These are phyloP conservation scores for Boletus rufocinnamomeus DNA, from an alignment of 768 basidiomycete genomes.

Conservation along the genomic window DNA sequence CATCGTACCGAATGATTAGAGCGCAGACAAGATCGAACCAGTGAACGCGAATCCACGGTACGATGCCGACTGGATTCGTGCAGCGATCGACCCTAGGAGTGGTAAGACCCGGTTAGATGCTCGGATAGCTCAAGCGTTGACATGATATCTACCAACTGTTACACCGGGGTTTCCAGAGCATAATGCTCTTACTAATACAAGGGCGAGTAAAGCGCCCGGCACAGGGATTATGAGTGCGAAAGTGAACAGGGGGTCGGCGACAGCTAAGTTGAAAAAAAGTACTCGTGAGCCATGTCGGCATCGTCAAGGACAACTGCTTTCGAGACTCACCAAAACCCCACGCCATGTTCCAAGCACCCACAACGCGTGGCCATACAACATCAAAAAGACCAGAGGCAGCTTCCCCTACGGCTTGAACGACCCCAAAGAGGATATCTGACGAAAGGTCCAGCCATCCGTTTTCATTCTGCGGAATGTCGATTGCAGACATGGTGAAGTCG, in stretches of 20 bases:
- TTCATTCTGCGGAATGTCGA: neutral
- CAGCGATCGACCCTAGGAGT: conserved; percentile 11
- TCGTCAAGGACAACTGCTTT: neutral
- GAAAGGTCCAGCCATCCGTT: neutral
- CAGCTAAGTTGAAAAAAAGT: neutral
- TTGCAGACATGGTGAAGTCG: neutral
- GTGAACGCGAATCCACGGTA: conserved; percentile 5
- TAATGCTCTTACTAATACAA: fast-evolving
- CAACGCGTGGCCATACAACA: fast-evolving
- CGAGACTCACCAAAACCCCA: conserved; percentile 3
- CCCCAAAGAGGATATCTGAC: neutral
- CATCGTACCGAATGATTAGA: conserved; percentile 13
- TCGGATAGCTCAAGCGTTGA: neutral
- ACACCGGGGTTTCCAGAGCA: neutral
- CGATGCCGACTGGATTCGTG: neutral
- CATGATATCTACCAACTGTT: conserved; percentile 3
- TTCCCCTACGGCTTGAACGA: fast-evolving
- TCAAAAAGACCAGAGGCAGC: neutral
- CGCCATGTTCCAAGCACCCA: neutral
- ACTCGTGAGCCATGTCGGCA: neutral
- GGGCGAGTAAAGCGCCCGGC: neutral
- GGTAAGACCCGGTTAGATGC: neutral
- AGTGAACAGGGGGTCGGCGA: fast-evolving
- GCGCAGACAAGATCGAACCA: neutral
- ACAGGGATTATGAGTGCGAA: neutral